Percentiles rank a stretch among this genome's conserved stretches.
Conservation (phyloP, 2,329 filamentous ascomycete species). For the Claviceps sp. region DNA sequence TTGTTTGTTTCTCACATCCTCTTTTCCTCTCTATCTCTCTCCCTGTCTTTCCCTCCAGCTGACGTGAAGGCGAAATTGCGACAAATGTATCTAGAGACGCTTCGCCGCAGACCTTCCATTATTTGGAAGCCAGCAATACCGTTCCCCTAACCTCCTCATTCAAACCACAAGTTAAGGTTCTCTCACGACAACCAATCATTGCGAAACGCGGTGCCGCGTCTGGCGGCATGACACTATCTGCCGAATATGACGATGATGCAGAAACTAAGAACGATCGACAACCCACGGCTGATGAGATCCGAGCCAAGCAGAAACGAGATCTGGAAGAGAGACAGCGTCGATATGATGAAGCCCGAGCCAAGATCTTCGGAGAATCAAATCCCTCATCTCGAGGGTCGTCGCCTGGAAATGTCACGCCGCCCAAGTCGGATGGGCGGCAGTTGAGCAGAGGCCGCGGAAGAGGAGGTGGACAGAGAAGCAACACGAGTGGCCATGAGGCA, state of each 20-base stretch:
- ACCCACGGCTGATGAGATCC: conserved; percentile 62
- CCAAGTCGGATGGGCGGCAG: conserved; percentile 24
- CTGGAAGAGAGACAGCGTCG: conserved; percentile 80
- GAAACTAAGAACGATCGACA: conserved; percentile 50
- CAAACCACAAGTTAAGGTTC: conserved; percentile 70
- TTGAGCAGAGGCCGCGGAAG: conserved; percentile 32
- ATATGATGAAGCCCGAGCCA: conserved; percentile 79
- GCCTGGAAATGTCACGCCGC: conserved; percentile 47
- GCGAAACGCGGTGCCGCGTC: conserved; percentile 43
- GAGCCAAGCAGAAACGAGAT: conserved; percentile 63
- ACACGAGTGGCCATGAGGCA: conserved; percentile 6
- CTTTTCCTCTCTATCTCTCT: background rate
- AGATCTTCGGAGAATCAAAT: conserved; percentile 61
- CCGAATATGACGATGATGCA: conserved; percentile 45
- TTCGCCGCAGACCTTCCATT: conserved; percentile 59
- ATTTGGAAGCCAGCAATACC: conserved; percentile 50
- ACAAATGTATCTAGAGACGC: conserved; percentile 39
- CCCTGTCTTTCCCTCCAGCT: background rate
- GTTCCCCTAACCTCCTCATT: conserved; percentile 53
- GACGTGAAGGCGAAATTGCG: background rate
- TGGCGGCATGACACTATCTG: conserved; percentile 29
- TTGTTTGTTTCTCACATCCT: conserved; percentile 6
- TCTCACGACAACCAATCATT: conserved; percentile 66
- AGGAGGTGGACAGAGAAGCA: conserved; percentile 19
- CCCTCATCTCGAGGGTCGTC: conserved; percentile 46